phyloP scores from a whole-genome alignment of 306 rosid genomes.

The Casuarina cunninghamiana region DNA sequence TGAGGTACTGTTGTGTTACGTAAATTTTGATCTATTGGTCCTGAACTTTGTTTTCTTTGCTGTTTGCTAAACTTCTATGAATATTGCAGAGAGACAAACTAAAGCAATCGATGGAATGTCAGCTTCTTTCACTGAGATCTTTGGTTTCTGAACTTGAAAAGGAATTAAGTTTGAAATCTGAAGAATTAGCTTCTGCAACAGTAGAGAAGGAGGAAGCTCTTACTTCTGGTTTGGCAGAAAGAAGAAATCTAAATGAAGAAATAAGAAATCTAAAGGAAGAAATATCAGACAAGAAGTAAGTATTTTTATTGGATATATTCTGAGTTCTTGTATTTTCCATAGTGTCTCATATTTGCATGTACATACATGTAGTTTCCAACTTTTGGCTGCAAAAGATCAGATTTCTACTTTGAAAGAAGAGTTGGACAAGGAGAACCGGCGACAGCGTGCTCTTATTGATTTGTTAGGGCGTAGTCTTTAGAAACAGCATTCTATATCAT shows the following conservation, averaged over 20 bases:
- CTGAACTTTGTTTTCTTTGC: neutral
- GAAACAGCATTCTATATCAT: too few relatives aligned
- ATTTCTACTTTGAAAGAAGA: conserved; percentile 70
- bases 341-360: conserved; percentile 5
- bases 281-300: conserved; percentile 59
- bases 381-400: conserved; percentile 65
- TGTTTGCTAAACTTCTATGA: conserved; percentile 13
- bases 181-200: conserved; percentile 76
- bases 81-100: conserved; percentile 62
- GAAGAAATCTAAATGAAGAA: conserved; percentile 25
- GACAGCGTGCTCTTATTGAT: conserved; percentile 46
- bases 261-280: conserved; percentile 66
- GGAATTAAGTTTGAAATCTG: conserved; percentile 66
- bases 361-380: conserved; percentile 53
- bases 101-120: conserved; percentile 61
- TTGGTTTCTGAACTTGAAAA: conserved; percentile 74
- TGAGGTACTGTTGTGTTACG: conserved; percentile 58
- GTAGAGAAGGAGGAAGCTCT: conserved; percentile 79
- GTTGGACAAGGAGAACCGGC: conserved; percentile 69
- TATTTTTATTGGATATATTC: conserved; percentile 8
- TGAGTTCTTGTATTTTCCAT: conserved; percentile 3
- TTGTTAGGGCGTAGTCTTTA: too few relatives aligned
- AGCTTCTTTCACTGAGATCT: conserved; percentile 61
- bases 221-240: conserved; percentile 49
- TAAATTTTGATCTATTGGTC: conserved; percentile 11